Base-by-base conservation (phyloP, 306 rosid species). In the Prunus davidiana region DNA sequence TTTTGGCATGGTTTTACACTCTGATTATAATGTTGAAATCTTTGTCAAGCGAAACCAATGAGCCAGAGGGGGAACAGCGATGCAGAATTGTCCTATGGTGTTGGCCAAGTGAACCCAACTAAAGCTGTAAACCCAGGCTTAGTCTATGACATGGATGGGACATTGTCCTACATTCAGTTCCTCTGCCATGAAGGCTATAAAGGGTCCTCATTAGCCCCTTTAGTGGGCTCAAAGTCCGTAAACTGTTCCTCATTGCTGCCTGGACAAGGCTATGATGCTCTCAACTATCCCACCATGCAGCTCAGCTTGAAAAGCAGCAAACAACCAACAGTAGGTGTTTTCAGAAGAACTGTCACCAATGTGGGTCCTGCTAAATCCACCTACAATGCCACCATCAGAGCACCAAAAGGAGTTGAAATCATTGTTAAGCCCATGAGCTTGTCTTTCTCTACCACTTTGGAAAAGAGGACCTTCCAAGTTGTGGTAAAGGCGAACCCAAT, bases 271-370 rank as follows among this genome's bases (percentile, higher is more conserved):
- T 50, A 92, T 14, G 97, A 95, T 50, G 93, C 88, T 64, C 77
- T 95, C 65, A 95, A 95, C 85, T 92, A 92, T 68, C 99, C 97
- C 18, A 86, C 82, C 11, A 85, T 95, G 76, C 97, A 92, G 61
- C 85, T 95, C 3, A 82, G 74, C 63, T 75, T 90, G 79, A 67
- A 62, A 67, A 63, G 16, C 69, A 81, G 71, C 41, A 77, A 18
- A 72, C 30, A 55, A 4, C 75, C 58, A 14, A 84, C 92, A 8
- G 38, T 74, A 1, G 85, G 78, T 4, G 87, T 90, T 56, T 95
- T 89, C 61, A 75, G 86, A 64, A 79, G 99, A 46, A 82, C 62
- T 62, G 92, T 92, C 47, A 95, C 99, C 67, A 95, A 92, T 60
- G 97, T 95, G 19, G 96, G 97, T 12, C 84, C 79, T 18, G 87